Conservation (phyloP, 805 yeast species). For the Metschnikowia cubensis region DNA sequence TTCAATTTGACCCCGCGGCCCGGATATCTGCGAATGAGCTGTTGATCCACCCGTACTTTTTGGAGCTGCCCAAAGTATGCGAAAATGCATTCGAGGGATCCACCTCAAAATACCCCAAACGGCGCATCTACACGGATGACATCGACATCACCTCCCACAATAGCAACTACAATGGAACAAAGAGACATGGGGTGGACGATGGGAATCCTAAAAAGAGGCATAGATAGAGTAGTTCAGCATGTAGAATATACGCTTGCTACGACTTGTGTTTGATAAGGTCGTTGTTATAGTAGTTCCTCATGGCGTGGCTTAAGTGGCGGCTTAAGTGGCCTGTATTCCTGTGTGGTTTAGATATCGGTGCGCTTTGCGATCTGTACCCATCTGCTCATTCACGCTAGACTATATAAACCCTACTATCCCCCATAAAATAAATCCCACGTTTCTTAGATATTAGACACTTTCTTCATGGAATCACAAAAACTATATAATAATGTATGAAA, state of each 20-base stretch:
- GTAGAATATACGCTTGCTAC: neutral
- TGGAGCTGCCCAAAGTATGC: constrained; percentile 61
- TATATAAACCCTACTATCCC: neutral
- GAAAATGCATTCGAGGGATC: constrained; percentile 79
- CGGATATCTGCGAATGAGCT: constrained; percentile 79
- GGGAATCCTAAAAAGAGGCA: constrained; percentile 8
- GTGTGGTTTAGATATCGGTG: neutral
- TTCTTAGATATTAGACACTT: neutral
- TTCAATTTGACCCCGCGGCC: constrained; percentile 79
- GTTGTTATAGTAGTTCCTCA: too few species aligned
- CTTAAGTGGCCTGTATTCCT: neutral
- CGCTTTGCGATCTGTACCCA: neutral
- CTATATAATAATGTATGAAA: constrained; percentile 13
- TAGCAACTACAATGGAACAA: constrained; percentile 20
- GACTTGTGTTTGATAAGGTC: neutral
- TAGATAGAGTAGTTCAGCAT: constrained; percentile 4
- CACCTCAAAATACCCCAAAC: constrained; percentile 70
- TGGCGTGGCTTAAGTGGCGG: too few species aligned
- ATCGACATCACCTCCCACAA: constrained; percentile 55
- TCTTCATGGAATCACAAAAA: neutral
- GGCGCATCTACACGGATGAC: constrained; percentile 85
- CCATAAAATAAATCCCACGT: neutral
- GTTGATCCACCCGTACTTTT: constrained; percentile 72
- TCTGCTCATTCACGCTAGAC: too few species aligned
- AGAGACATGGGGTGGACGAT: constrained; percentile 23